Base-by-base conservation (phyloP, 1,284 basidiomycete genomes). In the Malassezia restricta region DNA sequence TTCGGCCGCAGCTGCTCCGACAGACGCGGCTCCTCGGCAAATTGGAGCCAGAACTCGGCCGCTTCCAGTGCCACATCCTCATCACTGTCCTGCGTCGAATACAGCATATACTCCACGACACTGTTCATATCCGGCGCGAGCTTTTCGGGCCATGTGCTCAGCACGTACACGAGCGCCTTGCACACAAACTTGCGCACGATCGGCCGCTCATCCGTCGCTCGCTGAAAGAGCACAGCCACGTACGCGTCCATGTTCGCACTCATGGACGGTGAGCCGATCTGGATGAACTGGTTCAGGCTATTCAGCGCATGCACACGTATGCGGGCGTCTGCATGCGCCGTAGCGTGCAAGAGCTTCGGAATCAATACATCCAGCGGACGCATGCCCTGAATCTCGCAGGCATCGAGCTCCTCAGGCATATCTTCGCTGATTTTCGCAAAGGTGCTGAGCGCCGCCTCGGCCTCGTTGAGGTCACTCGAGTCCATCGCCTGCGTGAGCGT, bases 21-120 rank as follows among this genome's bases (percentile, higher is more conserved):
- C 27, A 98, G 79, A 45, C 87, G 83, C 12, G 83, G 82, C 68
- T 96, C 89, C 74, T 99, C 94, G 14, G 94, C 90, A 70, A 99
- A 98, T 1, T 92, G 95, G 59, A 99, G 80, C 94, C 94, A 98
- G 76, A 99, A 98, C 78, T 99, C 94, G 79, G 90, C 95, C 11
- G 94, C 94, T 76, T 94, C 89, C 43, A 75, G 62, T 24, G 68
- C 66, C 31, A 71, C 68, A 40, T 73, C 70, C 43, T 71, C 66
- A 74, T 96, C 87, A 76, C 86, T 84, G 78, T 96, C 92, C 75
- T 91, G 88, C 8, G 89, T 96, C 33, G 89, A 95, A 77, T 91
- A 98, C 37, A 96, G 80, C 87, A 99, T 98, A 76, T 95, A 99
- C 73, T 95, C 89, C 38, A 94, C 91, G 40, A 98, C 89, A 65